phyloP scores from a whole-genome alignment of 2,329 filamentous ascomycete genomes.

The Ophiocordyceps australis region DNA sequence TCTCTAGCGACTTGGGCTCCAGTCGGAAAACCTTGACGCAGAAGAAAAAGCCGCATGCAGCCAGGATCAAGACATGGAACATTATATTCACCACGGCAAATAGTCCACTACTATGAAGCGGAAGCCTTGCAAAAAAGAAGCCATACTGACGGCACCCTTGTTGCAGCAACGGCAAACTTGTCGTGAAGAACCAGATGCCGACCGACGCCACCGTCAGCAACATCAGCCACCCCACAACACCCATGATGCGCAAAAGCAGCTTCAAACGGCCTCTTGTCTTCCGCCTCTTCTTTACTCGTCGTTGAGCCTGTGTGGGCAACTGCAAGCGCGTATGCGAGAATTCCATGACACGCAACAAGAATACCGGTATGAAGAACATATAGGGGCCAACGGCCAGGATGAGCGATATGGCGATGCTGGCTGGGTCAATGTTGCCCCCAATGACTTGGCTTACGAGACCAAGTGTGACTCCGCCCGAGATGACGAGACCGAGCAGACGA shows the following conservation, averaged over 20 bases:
- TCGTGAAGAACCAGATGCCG: slow-evolving; percentile 14
- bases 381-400: slow-evolving; percentile 12
- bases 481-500: slow-evolving; percentile 13
- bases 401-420: slow-evolving; percentile 14
- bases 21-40: slow-evolving; percentile 7
- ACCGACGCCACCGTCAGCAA: slow-evolving; percentile 10
- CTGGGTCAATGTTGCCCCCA: slow-evolving; percentile 6
- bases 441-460: slow-evolving; percentile 11
- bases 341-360: slow-evolving; percentile 13
- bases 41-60: slow-evolving; percentile 7
- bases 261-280: too few species aligned
- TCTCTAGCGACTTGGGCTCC: too few species aligned
- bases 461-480: slow-evolving; percentile 10
- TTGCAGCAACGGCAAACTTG: slow-evolving; percentile 7
- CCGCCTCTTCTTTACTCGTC: slow-evolving; percentile 9
- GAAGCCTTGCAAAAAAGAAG: slow-evolving; percentile 13
- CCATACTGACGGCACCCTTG: slow-evolving; percentile 10
- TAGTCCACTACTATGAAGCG: slow-evolving; percentile 7
- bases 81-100: slow-evolving; percentile 12
- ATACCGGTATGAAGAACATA: slow-evolving; percentile 13
- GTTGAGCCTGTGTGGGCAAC: slow-evolving; percentile 10
- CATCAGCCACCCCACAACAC: slow-evolving; percentile 8
- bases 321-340: slow-evolving; percentile 12
- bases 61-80: slow-evolving; percentile 11
- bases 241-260: slow-evolving; percentile 9